Percentiles rank a stretch among this genome's conserved stretches.
Conservation (phyloP, 352 stramenopile species). For the Globisporangium cylindrosporum region DNA sequence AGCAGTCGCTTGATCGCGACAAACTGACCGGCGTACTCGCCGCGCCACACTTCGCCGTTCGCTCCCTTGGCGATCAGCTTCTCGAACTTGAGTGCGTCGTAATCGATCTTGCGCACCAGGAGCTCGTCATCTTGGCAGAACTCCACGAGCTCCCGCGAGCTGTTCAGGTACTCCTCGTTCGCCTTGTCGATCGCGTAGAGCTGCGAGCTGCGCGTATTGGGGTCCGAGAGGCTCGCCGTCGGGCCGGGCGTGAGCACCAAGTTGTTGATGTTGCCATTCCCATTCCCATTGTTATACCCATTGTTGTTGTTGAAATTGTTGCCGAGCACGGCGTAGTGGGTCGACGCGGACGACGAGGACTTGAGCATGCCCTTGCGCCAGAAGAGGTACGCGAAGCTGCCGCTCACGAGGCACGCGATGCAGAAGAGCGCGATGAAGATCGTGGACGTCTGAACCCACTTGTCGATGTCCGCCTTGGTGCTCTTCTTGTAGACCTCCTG, state of each 20-base stretch:
- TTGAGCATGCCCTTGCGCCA: slow-evolving; percentile 10
- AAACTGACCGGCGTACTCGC: slow-evolving; percentile 30
- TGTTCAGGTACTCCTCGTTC: slow-evolving; percentile 13
- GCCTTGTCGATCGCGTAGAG: slow-evolving; percentile 7
- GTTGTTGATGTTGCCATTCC: slow-evolving; percentile 1
- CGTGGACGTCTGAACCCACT: slow-evolving; percentile 12
- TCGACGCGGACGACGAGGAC: background rate
- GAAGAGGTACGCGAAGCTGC: slow-evolving; percentile 7
- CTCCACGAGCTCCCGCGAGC: slow-evolving; percentile 31
- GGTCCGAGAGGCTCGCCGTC: slow-evolving; percentile 1
- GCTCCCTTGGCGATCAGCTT: slow-evolving; percentile 43
- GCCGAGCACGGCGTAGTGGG: slow-evolving; percentile 10
- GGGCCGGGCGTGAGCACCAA: slow-evolving; percentile 2
- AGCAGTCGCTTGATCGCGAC: slow-evolving; percentile 69
- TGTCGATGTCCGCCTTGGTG: slow-evolving; percentile 6
- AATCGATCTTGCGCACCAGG: slow-evolving; percentile 44
- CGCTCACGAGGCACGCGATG: slow-evolving; percentile 11
- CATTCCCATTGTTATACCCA: background rate
- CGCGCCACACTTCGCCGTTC: slow-evolving; percentile 63
- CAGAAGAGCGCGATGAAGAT: slow-evolving; percentile 19
- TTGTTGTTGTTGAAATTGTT: background rate
- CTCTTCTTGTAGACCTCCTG: slow-evolving; percentile 3
- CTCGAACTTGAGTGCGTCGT: slow-evolving; percentile 34
- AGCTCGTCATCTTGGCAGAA: slow-evolving; percentile 46
- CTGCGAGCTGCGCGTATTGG: slow-evolving; percentile 8